A percentile compares a stretch with the other conserved stretches of the same genome.
These are phyloP conservation scores for Solanum okadae DNA, from an alignment of 257 asterid genomes.

Conservation along the genomic window DNA sequence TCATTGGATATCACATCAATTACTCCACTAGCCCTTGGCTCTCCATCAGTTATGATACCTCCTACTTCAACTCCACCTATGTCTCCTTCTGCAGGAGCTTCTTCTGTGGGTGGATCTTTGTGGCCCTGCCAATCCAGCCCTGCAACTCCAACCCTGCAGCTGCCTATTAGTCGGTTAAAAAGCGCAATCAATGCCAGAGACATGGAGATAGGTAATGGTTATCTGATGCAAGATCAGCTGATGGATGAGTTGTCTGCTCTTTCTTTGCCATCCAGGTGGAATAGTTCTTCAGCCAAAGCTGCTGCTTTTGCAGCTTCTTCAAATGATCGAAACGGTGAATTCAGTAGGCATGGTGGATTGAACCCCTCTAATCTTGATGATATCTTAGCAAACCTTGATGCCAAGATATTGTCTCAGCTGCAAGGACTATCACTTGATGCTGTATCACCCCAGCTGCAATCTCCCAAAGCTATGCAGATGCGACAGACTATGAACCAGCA, in stretches of 20 bases:
- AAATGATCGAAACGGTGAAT: conserved; percentile 3
- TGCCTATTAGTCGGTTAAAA: conserved; percentile 29
- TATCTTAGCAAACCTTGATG: conserved; percentile 13
- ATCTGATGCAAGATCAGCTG: conserved; percentile 12
- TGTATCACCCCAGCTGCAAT: conserved; percentile 8
- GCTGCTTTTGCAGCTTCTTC: conserved; percentile 6
- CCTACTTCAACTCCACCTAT: conserved; percentile 25
- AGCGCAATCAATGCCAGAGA: conserved; percentile 18
- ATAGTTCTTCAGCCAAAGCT: not conserved
- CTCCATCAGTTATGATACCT: conserved; percentile 20
- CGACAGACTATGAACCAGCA: conserved; percentile 16
- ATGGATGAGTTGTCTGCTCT: conserved; percentile 20
- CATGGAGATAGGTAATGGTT: conserved; percentile 5
- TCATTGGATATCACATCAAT: conserved; percentile 16
- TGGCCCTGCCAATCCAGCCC: conserved; percentile 18
- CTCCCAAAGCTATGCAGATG: conserved; percentile 13
- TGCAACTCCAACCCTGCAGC: conserved; percentile 21
- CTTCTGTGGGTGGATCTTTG: conserved; percentile 13
- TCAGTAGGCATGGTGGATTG: conserved; percentile 8
- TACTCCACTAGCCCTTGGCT: conserved; percentile 16
- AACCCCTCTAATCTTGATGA: conserved; percentile 22
- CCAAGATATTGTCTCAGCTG: conserved; percentile 17
- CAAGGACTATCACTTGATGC: conserved; percentile 16
- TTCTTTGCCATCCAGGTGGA: conserved; percentile 22
- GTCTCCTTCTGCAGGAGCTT: conserved; percentile 16